Conservation (phyloP, 805 yeast species). For the Myxozyma neotropica region DNA sequence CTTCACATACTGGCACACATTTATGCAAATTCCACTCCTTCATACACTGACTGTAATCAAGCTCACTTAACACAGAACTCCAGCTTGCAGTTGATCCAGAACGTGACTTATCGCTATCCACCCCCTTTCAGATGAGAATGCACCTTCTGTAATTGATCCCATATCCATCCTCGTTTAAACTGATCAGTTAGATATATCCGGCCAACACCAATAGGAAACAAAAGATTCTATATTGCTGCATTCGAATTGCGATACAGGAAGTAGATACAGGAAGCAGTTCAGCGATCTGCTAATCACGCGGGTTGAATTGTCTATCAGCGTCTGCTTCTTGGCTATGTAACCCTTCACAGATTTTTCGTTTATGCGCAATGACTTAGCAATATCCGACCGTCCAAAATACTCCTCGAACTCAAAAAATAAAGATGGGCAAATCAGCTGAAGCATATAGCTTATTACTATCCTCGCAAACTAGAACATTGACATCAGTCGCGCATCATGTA, state of each 20-base stretch:
- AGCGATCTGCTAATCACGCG: neutral
- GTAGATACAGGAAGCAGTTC: no score
- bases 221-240: neutral
- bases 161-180: constrained; percentile 13
- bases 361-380: neutral
- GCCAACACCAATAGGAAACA: constrained; percentile 7
- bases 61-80: neutral
- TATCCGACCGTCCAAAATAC: neutral
- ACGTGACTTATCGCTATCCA: neutral
- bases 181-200: constrained; percentile 4
- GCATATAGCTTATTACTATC: constrained; percentile 12
- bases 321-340: neutral
- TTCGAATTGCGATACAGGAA: constrained; percentile 12
- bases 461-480: neutral
- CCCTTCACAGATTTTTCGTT: neutral
- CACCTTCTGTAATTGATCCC: constrained; percentile 8
- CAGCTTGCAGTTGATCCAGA: neutral
- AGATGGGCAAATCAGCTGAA: neutral
- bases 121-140: neutral
- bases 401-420: neutral
- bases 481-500: constrained; percentile 19
- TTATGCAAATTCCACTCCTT: constrained; percentile 2
- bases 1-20: constrained; percentile 4
- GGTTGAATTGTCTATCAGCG: neutral
- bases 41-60: neutral